phyloP scores from a whole-genome alignment of 768 basidiomycete species.

The Hypholoma sublateritium region DNA sequence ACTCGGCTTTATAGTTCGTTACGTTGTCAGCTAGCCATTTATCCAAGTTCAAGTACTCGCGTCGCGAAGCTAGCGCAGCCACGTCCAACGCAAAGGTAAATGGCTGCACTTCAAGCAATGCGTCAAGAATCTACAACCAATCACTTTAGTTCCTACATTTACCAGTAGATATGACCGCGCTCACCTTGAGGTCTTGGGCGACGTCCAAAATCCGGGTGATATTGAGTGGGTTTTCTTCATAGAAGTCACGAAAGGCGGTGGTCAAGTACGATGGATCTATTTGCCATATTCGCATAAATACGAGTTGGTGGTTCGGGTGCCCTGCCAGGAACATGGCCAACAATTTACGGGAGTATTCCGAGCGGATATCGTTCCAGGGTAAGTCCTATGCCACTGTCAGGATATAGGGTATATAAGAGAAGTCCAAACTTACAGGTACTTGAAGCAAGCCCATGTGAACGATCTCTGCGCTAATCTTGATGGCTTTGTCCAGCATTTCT shows the following conservation, averaged over 20 bases:
- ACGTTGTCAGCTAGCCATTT: conserved; percentile 96
- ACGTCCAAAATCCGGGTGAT: conserved; percentile 94
- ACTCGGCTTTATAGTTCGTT: conserved; percentile 76
- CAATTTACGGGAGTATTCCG: conserved; percentile 84
- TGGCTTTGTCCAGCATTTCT: conserved; percentile 92
- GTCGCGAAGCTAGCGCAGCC: conserved; percentile 87
- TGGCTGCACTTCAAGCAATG: conserved; percentile 86
- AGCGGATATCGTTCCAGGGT: conserved; percentile 83
- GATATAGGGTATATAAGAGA: not conserved
- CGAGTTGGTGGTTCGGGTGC: conserved; percentile 93
- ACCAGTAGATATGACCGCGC: conserved; percentile 19
- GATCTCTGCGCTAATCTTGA: conserved; percentile 91
- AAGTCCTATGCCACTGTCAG: conserved; percentile 51
- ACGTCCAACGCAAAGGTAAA: conserved; percentile 92
- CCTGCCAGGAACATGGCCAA: conserved; percentile 89
- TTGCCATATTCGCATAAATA: conserved; percentile 97
- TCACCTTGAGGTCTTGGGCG: conserved; percentile 90
- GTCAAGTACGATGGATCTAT: conserved; percentile 85
- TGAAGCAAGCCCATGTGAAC: conserved; percentile 92
- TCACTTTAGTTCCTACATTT: not conserved
- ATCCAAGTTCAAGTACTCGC: conserved; percentile 94
- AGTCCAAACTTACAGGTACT: conserved; percentile 66
- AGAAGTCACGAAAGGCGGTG: conserved; percentile 87
- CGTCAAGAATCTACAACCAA: conserved; percentile 75
- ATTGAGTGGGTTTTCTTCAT: conserved; percentile 88